phyloP scores from a whole-genome alignment of 1,139 yeast genomes.

The Scheffersomyces lignicola region DNA sequence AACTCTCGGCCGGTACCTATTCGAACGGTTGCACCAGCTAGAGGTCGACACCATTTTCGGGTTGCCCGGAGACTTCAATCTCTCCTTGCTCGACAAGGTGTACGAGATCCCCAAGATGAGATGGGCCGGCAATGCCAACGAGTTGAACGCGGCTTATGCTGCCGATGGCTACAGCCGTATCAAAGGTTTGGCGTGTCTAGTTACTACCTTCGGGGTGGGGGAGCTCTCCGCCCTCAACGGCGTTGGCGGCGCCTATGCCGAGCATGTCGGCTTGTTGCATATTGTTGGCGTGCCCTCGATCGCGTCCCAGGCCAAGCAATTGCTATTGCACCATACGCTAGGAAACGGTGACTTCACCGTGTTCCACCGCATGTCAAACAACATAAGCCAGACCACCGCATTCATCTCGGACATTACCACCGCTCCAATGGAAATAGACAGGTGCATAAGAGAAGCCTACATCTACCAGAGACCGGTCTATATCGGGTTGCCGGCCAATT shows the following conservation, averaged over 20 bases:
- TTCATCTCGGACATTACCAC: slow-evolving; percentile 60
- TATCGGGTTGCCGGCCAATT: slow-evolving; percentile 79
- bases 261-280: slow-evolving; percentile 42
- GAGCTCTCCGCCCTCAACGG: slow-evolving; percentile 44
- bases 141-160: slow-evolving; percentile 45
- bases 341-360: slow-evolving; percentile 51
- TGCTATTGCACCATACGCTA: slow-evolving; percentile 45
- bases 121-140: slow-evolving; percentile 49
- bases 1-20: slow-evolving; percentile 44
- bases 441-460: slow-evolving; percentile 73
- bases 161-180: slow-evolving; percentile 45
- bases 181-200: slow-evolving; percentile 38
- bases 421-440: slow-evolving; percentile 72
- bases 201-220: slow-evolving; percentile 46
- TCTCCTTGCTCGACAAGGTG: slow-evolving; percentile 36
- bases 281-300: slow-evolving; percentile 45
- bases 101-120: slow-evolving; percentile 36
- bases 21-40: slow-evolving; percentile 45
- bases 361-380: slow-evolving; percentile 55
- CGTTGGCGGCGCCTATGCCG: slow-evolving; percentile 44
- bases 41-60: slow-evolving; percentile 44
- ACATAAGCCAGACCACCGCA: slow-evolving; percentile 67
- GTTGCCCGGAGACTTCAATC: slow-evolving; percentile 46
- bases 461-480: slow-evolving; percentile 80
- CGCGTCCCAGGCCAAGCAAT: slow-evolving; percentile 39